A percentile compares a stretch with the other conserved stretches of the same genome.
Conservation (phyloP, 805 yeast species). For the Lipomyces sp. region DNA sequence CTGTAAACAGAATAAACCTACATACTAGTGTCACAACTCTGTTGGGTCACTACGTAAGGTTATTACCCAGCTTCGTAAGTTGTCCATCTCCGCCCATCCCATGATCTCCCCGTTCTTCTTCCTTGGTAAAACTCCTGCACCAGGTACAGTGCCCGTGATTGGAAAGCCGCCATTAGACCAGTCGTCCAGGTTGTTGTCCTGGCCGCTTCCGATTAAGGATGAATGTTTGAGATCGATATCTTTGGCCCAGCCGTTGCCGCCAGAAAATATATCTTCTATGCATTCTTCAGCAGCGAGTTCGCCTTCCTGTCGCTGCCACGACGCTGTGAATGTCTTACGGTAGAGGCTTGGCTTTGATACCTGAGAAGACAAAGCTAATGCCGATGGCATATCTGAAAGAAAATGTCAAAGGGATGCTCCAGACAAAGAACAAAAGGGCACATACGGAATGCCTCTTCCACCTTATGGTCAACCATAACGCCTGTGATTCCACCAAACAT, state of each 20-base stretch:
- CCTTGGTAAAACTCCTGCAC: conserved; percentile 14
- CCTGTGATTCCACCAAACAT: conserved; percentile 53
- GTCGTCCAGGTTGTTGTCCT: too few relatives aligned
- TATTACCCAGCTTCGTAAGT: conserved; percentile 27
- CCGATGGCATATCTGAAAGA: too few relatives aligned
- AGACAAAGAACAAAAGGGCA: neutral
- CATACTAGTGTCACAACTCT: too few relatives aligned
- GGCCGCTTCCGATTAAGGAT: too few relatives aligned
- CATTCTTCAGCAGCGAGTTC: conserved; percentile 57
- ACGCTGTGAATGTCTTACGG: conserved; percentile 23
- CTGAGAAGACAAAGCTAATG: neutral
- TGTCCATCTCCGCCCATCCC: conserved; percentile 22
- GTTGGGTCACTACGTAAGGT: neutral
- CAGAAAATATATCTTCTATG: conserved; percentile 68
- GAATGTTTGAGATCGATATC: too few relatives aligned
- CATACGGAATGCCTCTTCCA: conserved; percentile 21
- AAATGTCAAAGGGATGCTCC: neutral
- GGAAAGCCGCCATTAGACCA: too few relatives aligned
- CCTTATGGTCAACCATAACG: conserved; percentile 36
- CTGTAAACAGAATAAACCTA: too few relatives aligned
- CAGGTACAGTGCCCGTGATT: conserved; percentile 13
- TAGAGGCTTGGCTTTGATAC: conserved; percentile 21
- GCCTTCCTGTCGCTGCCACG: conserved; percentile 30
- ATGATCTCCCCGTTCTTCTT: conserved; percentile 20
- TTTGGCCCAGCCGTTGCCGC: conserved; percentile 56